Evolutionary conservation across 108 stramenopile genomes (phyloP).

Genomic region (Conticribra guillardii): DNA sequence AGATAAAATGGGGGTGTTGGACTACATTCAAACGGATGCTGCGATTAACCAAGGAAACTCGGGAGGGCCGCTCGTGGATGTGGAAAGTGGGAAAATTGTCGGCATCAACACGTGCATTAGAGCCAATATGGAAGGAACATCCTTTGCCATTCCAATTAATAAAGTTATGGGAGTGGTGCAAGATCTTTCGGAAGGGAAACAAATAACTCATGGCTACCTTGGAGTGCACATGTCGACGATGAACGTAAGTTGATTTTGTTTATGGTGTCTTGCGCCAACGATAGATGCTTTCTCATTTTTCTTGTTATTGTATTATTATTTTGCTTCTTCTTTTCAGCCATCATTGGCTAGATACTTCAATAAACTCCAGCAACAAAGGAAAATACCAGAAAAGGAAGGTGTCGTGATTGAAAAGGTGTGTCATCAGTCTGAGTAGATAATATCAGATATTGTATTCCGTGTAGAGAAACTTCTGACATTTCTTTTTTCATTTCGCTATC

Average conservation of each 20-base stretch:
- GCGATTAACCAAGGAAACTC: conserved; percentile 78
- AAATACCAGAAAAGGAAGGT: conserved; percentile 77
- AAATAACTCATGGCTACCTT: conserved; percentile 85
- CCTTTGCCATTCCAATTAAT: conserved; percentile 91
- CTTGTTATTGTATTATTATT: background rate
- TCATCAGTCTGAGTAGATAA: no score
- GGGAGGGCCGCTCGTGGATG: conserved; percentile 90
- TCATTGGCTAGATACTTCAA: conserved; percentile 65
- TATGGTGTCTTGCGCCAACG: no score
- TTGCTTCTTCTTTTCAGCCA: conserved; percentile 19
- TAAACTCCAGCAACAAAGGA: conserved; percentile 22
- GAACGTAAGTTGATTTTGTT: conserved; percentile 35
- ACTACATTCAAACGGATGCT: conserved; percentile 92
- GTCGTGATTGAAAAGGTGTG: conserved; percentile 76
- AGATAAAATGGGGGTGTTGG: conserved; percentile 75
- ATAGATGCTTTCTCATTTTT: no score
- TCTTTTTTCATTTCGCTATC: no score
- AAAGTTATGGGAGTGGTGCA: conserved; percentile 75
- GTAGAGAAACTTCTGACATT: no score
- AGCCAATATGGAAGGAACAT: conserved; percentile 90
- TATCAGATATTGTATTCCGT: no score
- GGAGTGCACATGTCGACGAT: conserved; percentile 66
- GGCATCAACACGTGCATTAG: conserved; percentile 92
- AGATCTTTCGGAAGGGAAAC: conserved; percentile 67
- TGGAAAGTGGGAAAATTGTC: conserved; percentile 78